Percentiles rank a stretch among this genome's conserved stretches.
Conservation (phyloP, 75 land plant species). For the Ceratopteris richardii region DNA sequence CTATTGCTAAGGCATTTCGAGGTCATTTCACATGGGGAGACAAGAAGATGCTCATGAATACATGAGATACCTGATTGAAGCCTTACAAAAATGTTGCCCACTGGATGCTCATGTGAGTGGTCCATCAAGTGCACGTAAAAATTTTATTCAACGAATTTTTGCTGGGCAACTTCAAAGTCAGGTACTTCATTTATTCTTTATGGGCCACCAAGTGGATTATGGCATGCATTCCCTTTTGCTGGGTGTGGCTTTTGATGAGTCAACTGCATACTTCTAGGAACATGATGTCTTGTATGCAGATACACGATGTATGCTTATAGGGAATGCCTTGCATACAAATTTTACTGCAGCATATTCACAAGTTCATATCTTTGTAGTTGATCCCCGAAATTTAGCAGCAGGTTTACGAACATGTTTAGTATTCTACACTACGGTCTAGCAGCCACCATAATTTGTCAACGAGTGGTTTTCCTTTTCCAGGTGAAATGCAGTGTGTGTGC, state of each 20-base stretch:
- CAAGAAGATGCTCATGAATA: conserved; percentile 97
- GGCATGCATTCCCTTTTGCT: neutral
- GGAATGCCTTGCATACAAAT: too few species aligned
- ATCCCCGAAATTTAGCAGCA: too few species aligned
- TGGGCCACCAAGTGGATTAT: neutral
- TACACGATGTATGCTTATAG: too few species aligned
- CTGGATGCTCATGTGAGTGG: neutral
- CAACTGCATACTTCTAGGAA: too few species aligned
- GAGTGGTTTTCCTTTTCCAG: conserved; percentile 47
- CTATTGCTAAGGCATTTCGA: conserved; percentile 49
- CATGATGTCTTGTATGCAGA: too few species aligned
- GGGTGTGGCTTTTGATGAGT: too few species aligned
- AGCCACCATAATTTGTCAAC: too few species aligned
- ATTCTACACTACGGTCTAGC: too few species aligned
- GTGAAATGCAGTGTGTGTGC: conserved; percentile 53
- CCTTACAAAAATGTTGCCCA: conserved; percentile 36
- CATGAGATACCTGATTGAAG: conserved; percentile 61
- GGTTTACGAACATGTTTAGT: too few species aligned
- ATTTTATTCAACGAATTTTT: conserved; percentile 54
- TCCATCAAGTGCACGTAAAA: conserved; percentile 12
- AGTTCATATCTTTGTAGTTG: too few species aligned
- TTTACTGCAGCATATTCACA: too few species aligned
- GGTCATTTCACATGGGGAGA: conserved; percentile 53
- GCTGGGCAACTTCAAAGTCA: conserved; percentile 81
- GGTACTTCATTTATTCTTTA: conserved; percentile 19